Conservation (phyloP, 2,329 filamentous ascomycete species). For the Epichloe aotearoae region DNA sequence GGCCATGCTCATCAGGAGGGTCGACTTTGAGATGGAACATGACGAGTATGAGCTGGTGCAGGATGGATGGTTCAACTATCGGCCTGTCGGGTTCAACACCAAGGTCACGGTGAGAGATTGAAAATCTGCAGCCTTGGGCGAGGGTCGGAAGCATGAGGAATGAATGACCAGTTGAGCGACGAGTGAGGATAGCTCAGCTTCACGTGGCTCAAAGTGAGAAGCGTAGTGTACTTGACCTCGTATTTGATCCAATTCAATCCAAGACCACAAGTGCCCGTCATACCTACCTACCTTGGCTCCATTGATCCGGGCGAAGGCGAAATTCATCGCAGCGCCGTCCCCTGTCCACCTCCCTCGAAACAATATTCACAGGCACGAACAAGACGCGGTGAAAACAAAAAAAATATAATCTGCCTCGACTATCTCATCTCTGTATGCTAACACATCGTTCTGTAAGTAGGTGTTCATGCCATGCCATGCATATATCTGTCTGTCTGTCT, state of each 20-base stretch:
- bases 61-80: constrained; percentile 40
- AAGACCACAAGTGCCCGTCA: too few species aligned
- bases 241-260: too few species aligned
- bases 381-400: too few species aligned
- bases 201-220: too few species aligned
- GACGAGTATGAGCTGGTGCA: constrained; percentile 26
- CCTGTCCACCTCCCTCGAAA: neutral
- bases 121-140: neutral
- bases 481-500: too few species aligned
- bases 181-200: too few species aligned
- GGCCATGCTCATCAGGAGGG: constrained; percentile 28
- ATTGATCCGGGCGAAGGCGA: neutral
- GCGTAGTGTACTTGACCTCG: too few species aligned
- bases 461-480: too few species aligned
- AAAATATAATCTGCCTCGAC: too few species aligned
- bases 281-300: neutral
- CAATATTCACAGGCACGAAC: too few species aligned
- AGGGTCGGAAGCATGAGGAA: neutral
- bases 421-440: too few species aligned
- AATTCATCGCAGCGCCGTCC: neutral
- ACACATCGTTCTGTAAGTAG: too few species aligned
- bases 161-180: neutral
- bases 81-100: constrained; percentile 32
- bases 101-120: constrained; percentile 25
- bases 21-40: constrained; percentile 33